Base-by-base conservation (phyloP, 1,139 yeast genomes). In the Sugiyamaella sp. region DNA sequence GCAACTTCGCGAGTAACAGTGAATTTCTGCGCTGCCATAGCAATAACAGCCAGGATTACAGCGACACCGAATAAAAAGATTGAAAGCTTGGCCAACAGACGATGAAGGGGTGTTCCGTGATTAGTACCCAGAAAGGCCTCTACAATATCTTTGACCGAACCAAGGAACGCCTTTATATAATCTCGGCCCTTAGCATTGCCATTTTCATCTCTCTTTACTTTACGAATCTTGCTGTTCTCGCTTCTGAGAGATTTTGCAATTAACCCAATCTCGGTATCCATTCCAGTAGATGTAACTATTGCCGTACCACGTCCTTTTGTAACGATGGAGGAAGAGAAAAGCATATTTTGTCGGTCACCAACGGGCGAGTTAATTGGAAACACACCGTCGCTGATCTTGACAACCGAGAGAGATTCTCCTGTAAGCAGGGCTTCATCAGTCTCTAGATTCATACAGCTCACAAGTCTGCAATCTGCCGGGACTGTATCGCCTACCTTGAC, bases 351-450 rank as follows among this genome's bases (percentile, higher is more conserved):
- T 52, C 95, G 76, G 65, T 87, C 95, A 50, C 93, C 95, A 22
- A 86, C 88, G 1, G 91, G 86, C 21, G 82, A 71, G 42, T 74
- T 75, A 50, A 74, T 72, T 1, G 70, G 66, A 63, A 80, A 82
- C 14, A 76, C 68, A 5, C 68, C 70, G 0, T 69, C 64, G 39
- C 76, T 78, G 55, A 78, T 75, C 67, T 87, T 87, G 27, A 77
- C 71, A n/a, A 86, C 82, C 0, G 95, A 93, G 52, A 86, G 72
- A 0, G 93, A 85, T 69, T 87, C 95, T 56, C 95, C 95, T 1
- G 93, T 86, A 54, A 86, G 76, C 51, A 86, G 74, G 6, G 95
- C 91, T 68, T 86, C 95, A 66, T 86, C 95, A 8, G 90, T 81
- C 68, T 86, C 95, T 60, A 86, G 81, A 68, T 86, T 86, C 73